phyloP scores from a whole-genome alignment of 2,329 filamentous ascomycete genomes.

The Apiospora hydei region DNA sequence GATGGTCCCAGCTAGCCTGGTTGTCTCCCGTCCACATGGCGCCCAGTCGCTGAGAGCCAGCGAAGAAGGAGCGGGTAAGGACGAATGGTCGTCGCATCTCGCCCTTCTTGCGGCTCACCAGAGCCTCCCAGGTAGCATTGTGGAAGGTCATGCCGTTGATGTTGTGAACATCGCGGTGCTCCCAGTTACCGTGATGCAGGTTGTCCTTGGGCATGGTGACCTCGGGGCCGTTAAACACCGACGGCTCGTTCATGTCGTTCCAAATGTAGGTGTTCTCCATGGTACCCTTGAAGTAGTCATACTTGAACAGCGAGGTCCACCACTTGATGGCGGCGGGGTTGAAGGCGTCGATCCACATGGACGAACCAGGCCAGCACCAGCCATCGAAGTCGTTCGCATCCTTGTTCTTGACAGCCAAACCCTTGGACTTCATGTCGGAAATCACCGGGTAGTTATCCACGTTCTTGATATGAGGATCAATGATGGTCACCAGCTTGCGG shows the following conservation, averaged over 20 bases:
- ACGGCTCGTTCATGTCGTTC: conserved; percentile 99
- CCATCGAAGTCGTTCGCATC: conserved; percentile 89
- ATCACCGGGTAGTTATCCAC: conserved; percentile 77
- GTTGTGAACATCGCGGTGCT: conserved; percentile 97
- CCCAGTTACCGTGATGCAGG: conserved; percentile 88
- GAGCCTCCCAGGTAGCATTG: conserved; percentile 88
- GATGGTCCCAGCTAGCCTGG: conserved; percentile 89
- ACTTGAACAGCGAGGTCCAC: conserved; percentile 91
- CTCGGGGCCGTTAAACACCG: conserved; percentile 97
- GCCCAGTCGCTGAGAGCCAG: conserved; percentile 86
- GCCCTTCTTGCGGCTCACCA: conserved; percentile 85
- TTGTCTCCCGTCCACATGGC: conserved; percentile 99
- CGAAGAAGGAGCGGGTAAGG: conserved; percentile 89
- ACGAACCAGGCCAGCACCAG: conserved; percentile 98
- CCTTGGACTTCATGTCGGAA: conserved; percentile 83
- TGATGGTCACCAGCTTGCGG: conserved; percentile 91
- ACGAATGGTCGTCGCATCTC: conserved; percentile 88
- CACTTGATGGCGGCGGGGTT: conserved; percentile 90
- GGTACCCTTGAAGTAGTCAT: conserved; percentile 85
- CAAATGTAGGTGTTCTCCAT: conserved; percentile 90
- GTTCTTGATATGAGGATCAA: conserved; percentile 98
- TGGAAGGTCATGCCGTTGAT: conserved; percentile 94
- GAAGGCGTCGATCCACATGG: conserved; percentile 95
- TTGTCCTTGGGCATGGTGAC: conserved; percentile 99
- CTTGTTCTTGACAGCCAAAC: conserved; percentile 87